Conservation (phyloP, 2,329 filamentous ascomycete species). For the Fusarium irregulare region DNA sequence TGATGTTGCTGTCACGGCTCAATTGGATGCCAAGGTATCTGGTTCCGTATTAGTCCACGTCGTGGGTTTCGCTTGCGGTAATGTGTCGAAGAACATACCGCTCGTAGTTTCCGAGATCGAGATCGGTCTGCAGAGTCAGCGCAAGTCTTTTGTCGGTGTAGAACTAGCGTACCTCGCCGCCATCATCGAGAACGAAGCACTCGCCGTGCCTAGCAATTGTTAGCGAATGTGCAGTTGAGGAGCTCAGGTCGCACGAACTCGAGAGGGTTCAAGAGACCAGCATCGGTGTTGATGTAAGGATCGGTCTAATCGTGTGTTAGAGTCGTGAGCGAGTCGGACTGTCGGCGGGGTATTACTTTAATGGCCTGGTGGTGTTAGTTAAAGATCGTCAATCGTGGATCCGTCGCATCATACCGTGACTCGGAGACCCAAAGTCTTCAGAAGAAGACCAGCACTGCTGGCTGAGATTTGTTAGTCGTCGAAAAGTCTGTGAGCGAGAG, state of each 20-base stretch:
- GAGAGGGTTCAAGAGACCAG: slow-evolving; percentile 47
- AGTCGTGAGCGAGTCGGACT: not conserved
- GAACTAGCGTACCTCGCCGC: slow-evolving; percentile 28
- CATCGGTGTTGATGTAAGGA: slow-evolving; percentile 59
- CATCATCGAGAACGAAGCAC: slow-evolving; percentile 87
- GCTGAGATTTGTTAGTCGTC: slow-evolving; percentile 29
- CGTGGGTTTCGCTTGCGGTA: not conserved
- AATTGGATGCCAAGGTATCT: slow-evolving; percentile 83
- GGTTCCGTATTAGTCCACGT: not conserved
- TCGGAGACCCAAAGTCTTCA: slow-evolving; percentile 84
- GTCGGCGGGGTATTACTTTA: slow-evolving; percentile 19
- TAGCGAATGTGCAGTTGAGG: not conserved
- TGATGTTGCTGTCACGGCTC: slow-evolving; percentile 92
- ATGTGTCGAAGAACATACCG: slow-evolving; percentile 44
- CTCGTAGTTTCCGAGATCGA: slow-evolving; percentile 70
- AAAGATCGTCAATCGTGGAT: not conserved
- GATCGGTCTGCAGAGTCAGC: slow-evolving; percentile 53
- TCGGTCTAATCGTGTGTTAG: slow-evolving; percentile 58
- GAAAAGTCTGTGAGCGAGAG: not conserved
- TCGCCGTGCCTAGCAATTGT: slow-evolving; percentile 77
- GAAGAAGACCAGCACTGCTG: slow-evolving; percentile 70
- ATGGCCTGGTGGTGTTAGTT: slow-evolving; percentile 38
- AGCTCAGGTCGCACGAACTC: slow-evolving; percentile 43
- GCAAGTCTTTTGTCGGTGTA: not conserved
- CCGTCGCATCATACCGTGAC: slow-evolving; percentile 58